A percentile compares a stretch with the other conserved stretches of the same genome.
These are phyloP conservation scores for Fusarium brevicatenulatum DNA, from an alignment of 2,329 filamentous ascomycete genomes.

Conservation along the genomic window DNA sequence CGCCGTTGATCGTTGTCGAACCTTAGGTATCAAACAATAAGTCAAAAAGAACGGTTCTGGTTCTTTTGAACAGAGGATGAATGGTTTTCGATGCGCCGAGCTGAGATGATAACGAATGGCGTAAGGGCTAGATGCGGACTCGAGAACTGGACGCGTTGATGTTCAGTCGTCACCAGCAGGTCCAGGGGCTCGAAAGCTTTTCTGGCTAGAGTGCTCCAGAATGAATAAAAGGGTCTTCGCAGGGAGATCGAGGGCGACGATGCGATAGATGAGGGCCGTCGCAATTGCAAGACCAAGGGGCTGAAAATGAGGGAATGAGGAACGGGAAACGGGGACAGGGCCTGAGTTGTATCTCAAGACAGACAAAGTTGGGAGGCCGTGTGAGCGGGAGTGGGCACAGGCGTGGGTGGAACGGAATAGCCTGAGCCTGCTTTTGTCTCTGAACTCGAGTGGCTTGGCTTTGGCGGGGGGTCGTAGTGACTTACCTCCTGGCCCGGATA, in stretches of 20 bases:
- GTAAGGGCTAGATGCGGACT: conserved; percentile 18
- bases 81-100: conserved; percentile 19
- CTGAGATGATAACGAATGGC: conserved; percentile 7
- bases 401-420: conserved; percentile 40
- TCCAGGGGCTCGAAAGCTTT: conserved; percentile 20
- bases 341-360: conserved; percentile 46
- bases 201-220: conserved; percentile 4
- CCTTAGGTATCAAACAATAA: background rate
- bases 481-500: conserved; percentile 19
- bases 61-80: background rate
- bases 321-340: conserved; percentile 42
- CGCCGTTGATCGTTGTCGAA: conserved; percentile 15
- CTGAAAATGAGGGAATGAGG: conserved; percentile 37
- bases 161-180: conserved; percentile 12
- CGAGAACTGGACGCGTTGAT: conserved; percentile 23
- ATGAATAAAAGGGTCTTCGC: conserved; percentile 23
- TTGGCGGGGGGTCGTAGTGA: conserved; percentile 25
- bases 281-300: conserved; percentile 43
- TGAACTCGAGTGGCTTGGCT: conserved; percentile 27
- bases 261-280: conserved; percentile 40
- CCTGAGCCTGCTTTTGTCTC: conserved; percentile 35
- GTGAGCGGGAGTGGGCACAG: conserved; percentile 37
- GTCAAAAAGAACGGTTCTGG: background rate
- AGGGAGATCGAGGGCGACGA: conserved; percentile 19
- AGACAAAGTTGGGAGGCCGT: conserved; percentile 42